Evolutionary conservation across 2,329 filamentous ascomycete species (phyloP), one percentile per base, ranked within the genome.

Genomic region (Alternaria sp.): DNA sequence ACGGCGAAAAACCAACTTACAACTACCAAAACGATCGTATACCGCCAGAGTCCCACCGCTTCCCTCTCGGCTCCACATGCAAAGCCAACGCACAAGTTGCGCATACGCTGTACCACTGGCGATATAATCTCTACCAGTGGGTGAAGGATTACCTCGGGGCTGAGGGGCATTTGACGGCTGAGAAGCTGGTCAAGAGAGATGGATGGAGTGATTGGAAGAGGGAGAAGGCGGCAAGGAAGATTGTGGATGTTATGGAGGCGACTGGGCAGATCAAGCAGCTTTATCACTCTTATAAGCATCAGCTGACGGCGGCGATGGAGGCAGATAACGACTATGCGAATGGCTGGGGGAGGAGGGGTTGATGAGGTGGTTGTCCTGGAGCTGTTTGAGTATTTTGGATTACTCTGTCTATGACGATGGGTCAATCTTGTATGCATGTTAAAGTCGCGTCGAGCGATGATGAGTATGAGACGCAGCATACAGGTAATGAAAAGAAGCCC

Each of bases 31-130:
- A 72, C 56, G 70, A 73, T 40, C 68, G 60, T 14, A 57, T 77
- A 26, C 71, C 72, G 0, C 69, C 73, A 1, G 71, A 69, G 29
- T 66, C 62, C 14, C 69, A 70, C 14, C 54, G 59, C 45, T 77
- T 77, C 60, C 67, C 69, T 1, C 62, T 77, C 2, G 74, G 74
- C 31, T 66, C 60, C 4, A 75, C 72, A 59, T 90, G 88, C 79
- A 85, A 83, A 69, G 77, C 79, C 31, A 89, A 89, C 64, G 90
- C 91, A 0, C 82, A 87, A 63, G 88, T 88, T 37, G 88, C 90
- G 0, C 91, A 94, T 70, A 84, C 83, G 1, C 82, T 94, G 3
- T 83, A 87, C 4, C 91, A 95, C 77, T 93, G 91, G 91, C 88
- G 89, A 56, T 86, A 85, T 59, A 85, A 88, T 44, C 85, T 94